These are phyloP conservation scores for Colletotrichum sp. DNA, from an alignment of 2,329 filamentous ascomycete genomes.

Conservation along the genomic window DNA sequence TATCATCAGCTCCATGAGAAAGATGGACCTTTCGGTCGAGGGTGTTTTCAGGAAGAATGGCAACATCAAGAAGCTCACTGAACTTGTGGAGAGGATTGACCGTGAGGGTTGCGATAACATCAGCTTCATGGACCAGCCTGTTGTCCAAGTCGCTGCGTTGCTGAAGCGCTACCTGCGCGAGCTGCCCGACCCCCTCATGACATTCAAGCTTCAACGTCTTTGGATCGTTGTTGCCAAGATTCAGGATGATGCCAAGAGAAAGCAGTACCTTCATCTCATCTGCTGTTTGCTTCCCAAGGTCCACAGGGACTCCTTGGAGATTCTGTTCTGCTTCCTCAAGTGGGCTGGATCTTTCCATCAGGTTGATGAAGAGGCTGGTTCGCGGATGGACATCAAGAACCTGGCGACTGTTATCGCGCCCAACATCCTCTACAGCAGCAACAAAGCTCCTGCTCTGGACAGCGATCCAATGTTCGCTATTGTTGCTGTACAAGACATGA, in stretches of 20 bases:
- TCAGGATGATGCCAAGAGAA: conserved; percentile 77
- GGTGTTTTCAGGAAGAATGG: conserved; percentile 99
- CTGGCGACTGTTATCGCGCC: conserved; percentile 96
- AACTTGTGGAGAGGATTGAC: conserved; percentile 86
- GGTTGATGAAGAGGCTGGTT: conserved; percentile 94
- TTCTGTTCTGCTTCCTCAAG: conserved; percentile 93
- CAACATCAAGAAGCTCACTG: conserved; percentile 92
- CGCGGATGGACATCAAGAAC: conserved; percentile 99
- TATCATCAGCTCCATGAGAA: conserved; percentile 90
- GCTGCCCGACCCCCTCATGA: conserved; percentile 92
- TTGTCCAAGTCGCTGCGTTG: conserved; percentile 91
- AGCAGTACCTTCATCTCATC: conserved; percentile 85
- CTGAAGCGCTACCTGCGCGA: conserved; percentile 95
- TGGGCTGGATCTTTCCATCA: conserved; percentile 98
- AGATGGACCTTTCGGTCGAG: conserved; percentile 98
- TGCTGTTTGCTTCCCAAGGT: conserved; percentile 93
- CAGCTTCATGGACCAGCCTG: conserved; percentile 85
- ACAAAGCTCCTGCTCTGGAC: conserved; percentile 72
- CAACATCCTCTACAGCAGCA: conserved; percentile 82
- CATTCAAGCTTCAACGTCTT: conserved; percentile 89
- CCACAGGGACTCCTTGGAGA: conserved; percentile 92
- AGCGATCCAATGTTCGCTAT: conserved; percentile 93
- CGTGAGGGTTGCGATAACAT: conserved; percentile 83
- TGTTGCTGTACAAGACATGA: conserved; percentile 88
- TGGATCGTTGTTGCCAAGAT: conserved; percentile 94